Conservation (phyloP, 805 yeast species). For the Spencermartinsiella europaea region DNA sequence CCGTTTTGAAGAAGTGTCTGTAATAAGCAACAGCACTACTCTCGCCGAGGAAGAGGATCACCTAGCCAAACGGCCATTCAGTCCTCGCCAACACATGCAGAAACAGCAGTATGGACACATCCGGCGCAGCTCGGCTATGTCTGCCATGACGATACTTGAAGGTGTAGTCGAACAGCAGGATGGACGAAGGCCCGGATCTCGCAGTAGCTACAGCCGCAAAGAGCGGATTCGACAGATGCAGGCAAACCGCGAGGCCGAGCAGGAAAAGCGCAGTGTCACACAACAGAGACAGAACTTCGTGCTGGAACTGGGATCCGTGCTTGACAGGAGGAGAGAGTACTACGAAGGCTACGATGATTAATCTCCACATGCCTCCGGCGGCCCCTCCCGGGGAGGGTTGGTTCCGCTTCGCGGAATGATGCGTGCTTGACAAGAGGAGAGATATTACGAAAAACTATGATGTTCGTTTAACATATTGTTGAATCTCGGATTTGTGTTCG, state of each 20-base stretch:
- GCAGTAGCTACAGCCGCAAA: constrained; percentile 15
- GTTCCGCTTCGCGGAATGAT: too few relatives aligned
- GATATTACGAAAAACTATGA: too few relatives aligned
- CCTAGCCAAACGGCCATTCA: constrained; percentile 5
- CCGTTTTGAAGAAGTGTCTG: not conserved
- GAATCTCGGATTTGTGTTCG: too few relatives aligned
- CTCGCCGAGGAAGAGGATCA: constrained; percentile 8
- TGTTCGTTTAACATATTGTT: too few relatives aligned
- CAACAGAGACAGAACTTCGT: constrained; percentile 20
- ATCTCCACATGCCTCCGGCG: too few relatives aligned
- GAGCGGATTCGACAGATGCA: constrained; percentile 22
- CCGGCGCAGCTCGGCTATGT: constrained; percentile 7
- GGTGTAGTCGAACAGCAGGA: constrained; percentile 22
- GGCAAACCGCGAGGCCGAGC: constrained; percentile 19
- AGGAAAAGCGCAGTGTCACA: constrained; percentile 8
- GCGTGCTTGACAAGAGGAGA: too few relatives aligned
- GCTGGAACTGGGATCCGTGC: constrained; percentile 23
- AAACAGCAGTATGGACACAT: constrained; percentile 10
- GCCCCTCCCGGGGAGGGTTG: too few relatives aligned
- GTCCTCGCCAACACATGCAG: constrained; percentile 11
- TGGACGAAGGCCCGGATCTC: constrained; percentile 1
- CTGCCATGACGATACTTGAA: constrained; percentile 21
- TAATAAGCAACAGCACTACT: constrained; percentile 3
- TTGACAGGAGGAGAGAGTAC: constrained; percentile 10
- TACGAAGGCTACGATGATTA: too few relatives aligned